Evolutionary conservation across 1,139 yeast genomes (phyloP).

Genomic region (Petasospora fabianii): DNA sequence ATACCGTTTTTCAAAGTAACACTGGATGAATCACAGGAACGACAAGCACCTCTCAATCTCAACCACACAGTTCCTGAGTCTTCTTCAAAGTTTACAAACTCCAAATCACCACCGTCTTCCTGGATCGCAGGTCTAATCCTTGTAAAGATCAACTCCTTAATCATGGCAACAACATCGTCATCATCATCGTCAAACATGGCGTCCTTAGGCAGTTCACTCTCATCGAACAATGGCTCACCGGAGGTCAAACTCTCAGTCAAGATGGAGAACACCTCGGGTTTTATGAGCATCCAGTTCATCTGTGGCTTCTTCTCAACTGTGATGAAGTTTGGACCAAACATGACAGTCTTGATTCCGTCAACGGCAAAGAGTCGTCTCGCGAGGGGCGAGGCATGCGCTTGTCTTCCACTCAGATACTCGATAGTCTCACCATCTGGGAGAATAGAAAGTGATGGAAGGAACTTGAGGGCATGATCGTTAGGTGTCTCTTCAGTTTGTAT

Average conservation of each 20-base stretch:
- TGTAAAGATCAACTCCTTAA: slow-evolving; percentile 89
- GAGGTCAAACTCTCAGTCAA: slow-evolving; percentile 80
- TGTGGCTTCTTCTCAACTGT: slow-evolving; percentile 70
- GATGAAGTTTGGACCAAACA: slow-evolving; percentile 85
- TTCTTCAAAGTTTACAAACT: slow-evolving; percentile 62
- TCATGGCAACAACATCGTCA: slow-evolving; percentile 71
- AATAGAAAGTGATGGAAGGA: slow-evolving; percentile 66
- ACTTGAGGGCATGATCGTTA: slow-evolving; percentile 87
- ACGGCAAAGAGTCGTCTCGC: slow-evolving; percentile 76
- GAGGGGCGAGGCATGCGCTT: slow-evolving; percentile 74
- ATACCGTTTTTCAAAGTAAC: slow-evolving; percentile 77
- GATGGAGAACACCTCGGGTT: slow-evolving; percentile 84
- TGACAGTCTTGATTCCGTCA: slow-evolving; percentile 80
- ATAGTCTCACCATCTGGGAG: slow-evolving; percentile 46
- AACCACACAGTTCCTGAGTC: slow-evolving; percentile 63
- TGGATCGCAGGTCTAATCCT: slow-evolving; percentile 92
- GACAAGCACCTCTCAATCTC: slow-evolving; percentile 72
- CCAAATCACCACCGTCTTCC: slow-evolving; percentile 84
- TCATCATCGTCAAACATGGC: slow-evolving; percentile 38
- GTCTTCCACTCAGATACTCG: slow-evolving; percentile 67
- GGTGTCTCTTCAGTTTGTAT: slow-evolving; percentile 77
- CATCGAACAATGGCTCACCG: slow-evolving; percentile 59
- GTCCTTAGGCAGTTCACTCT: slow-evolving; percentile 30
- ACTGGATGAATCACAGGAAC: slow-evolving; percentile 73
- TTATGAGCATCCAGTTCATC: slow-evolving; percentile 69